A percentile compares a stretch with the other conserved stretches of the same genome.
Evolutionary conservation across 495 filamentous ascomycete species (phyloP).

Genomic region (Rostrohypoxylon terebratum): DNA sequence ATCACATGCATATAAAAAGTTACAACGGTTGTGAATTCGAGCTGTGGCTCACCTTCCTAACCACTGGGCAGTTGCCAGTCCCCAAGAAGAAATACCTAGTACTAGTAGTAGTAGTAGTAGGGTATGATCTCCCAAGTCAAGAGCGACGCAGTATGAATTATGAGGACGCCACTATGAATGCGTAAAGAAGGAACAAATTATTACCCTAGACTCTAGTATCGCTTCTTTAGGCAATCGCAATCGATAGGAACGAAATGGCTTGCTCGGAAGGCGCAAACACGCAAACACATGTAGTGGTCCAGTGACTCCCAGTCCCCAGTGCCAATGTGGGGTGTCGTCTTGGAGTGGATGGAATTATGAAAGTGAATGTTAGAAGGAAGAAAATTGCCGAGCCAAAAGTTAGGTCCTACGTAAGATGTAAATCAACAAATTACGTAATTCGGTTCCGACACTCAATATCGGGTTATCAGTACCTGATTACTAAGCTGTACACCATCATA

Average conservation of each 20-base stretch:
- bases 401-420: no score
- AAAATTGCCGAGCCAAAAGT: slow-evolving; percentile 7
- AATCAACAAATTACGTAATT: slow-evolving; percentile 16
- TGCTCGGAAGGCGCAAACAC: slow-evolving; percentile 19
- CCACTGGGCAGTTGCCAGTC: no score
- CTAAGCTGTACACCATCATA: background rate
- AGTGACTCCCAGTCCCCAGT: slow-evolving; percentile 18
- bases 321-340: slow-evolving; percentile 24
- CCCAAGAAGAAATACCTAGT: slow-evolving; percentile 10
- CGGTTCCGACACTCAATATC: background rate
- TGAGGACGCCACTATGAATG: slow-evolving; percentile 9
- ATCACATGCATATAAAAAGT: slow-evolving; percentile 35
- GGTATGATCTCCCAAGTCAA: slow-evolving; percentile 16
- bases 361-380: slow-evolving; percentile 8
- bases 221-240: slow-evolving; percentile 22
- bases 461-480: background rate
- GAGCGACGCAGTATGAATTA: slow-evolving; percentile 8
- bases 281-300: slow-evolving; percentile 24
- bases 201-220: no score
- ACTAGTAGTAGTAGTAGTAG: no score
- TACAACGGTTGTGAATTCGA: slow-evolving; percentile 32
- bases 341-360: slow-evolving; percentile 14
- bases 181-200: slow-evolving; percentile 12
- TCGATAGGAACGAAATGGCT: slow-evolving; percentile 9
- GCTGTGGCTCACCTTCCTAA: slow-evolving; percentile 53